phyloP scores from a whole-genome alignment of 805 yeast species.

The Limtongia smithiae region DNA sequence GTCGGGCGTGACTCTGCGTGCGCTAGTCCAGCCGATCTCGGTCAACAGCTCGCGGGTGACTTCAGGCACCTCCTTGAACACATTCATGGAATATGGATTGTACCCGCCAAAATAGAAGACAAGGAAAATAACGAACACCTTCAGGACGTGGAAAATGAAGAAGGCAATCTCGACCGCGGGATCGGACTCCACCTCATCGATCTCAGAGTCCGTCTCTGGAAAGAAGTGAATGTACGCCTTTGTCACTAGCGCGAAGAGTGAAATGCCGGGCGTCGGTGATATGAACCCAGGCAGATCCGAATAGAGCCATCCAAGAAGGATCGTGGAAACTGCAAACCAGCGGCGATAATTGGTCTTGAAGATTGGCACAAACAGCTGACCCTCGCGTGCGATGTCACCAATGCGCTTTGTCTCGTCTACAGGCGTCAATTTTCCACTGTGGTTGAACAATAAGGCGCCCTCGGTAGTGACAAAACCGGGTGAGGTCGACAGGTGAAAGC shows the following conservation, averaged over 20 bases:
- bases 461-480: slow-evolving; percentile 83
- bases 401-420: slow-evolving; percentile 51
- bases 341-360: slow-evolving; percentile 51
- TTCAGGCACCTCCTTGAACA: slow-evolving; percentile 31
- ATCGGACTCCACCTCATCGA: slow-evolving; percentile 21
- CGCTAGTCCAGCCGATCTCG: slow-evolving; percentile 91
- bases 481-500: slow-evolving; percentile 56
- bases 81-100: slow-evolving; percentile 61
- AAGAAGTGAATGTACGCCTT: slow-evolving; percentile 36
- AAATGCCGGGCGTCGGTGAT: slow-evolving; percentile 89
- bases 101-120: slow-evolving; percentile 65
- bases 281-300: slow-evolving; percentile 87
- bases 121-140: slow-evolving; percentile 53
- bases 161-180: slow-evolving; percentile 42
- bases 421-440: slow-evolving; percentile 40
- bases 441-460: slow-evolving; percentile 70
- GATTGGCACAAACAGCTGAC: slow-evolving; percentile 76
- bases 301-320: slow-evolving; percentile 72
- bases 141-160: slow-evolving; percentile 67
- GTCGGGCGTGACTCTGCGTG: slow-evolving; percentile 65
- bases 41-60: slow-evolving; percentile 54
- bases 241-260: slow-evolving; percentile 62
- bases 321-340: slow-evolving; percentile 27
- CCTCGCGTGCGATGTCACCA: slow-evolving; percentile 73
- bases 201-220: slow-evolving; percentile 42